Evolutionary conservation across 257 asterid species (phyloP).

Genomic region (Ocimum tenuiflorum): DNA sequence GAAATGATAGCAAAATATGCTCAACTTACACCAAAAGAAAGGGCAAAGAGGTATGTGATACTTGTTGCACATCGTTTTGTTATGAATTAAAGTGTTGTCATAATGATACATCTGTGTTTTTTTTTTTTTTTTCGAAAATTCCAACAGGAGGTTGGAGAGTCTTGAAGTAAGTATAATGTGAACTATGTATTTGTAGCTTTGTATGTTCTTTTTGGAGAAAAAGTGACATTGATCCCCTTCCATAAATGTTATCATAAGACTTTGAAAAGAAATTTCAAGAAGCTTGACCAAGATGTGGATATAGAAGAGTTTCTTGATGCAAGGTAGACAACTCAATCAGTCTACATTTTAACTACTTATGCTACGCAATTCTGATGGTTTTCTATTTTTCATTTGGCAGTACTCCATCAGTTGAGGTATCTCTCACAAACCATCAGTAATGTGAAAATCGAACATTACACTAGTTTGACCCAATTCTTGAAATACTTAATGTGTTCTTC

Average conservation of each 20-base stretch:
- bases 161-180: constrained; percentile 57
- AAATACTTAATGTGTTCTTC: constrained; percentile 9
- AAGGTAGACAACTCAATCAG: constrained; percentile 34
- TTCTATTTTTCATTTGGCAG: constrained; percentile 43
- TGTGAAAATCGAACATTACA: constrained; percentile 2
- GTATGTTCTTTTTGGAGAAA: not conserved
- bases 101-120: constrained; percentile 5
- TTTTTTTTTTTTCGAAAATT: constrained; percentile 2
- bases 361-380: constrained; percentile 7
- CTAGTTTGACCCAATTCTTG: not conserved
- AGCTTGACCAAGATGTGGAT: constrained; percentile 78
- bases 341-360: not conserved
- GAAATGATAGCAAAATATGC: constrained; percentile 80
- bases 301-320: constrained; percentile 71
- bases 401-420: constrained; percentile 58
- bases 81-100: not conserved
- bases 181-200: constrained; percentile 2
- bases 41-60: constrained; percentile 60
- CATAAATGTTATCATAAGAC: constrained; percentile 33
- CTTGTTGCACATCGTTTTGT: constrained; percentile 1
- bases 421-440: constrained; percentile 4
- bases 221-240: constrained; percentile 16
- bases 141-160: constrained; percentile 82
- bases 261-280: constrained; percentile 72
- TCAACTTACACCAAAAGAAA: constrained; percentile 73